phyloP scores from a whole-genome alignment of 352 stramenopile genomes.

The Pythium angustatum region DNA sequence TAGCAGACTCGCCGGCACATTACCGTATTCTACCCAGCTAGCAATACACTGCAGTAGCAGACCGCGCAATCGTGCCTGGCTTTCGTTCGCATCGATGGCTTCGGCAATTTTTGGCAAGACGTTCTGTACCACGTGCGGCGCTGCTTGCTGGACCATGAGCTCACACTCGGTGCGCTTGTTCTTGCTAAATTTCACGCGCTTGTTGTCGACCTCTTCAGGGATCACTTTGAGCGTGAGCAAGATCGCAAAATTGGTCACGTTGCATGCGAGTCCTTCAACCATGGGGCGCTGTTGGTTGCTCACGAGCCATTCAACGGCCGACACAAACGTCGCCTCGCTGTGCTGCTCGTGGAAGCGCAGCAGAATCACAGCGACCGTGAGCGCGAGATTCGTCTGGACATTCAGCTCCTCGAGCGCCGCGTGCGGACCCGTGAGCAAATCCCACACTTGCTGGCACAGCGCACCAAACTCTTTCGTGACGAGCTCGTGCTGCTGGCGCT shows the following conservation, averaged over 20 bases:
- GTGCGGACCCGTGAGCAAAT: constrained; percentile 65
- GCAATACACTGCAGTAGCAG: constrained; percentile 64
- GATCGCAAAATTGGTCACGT: constrained; percentile 73
- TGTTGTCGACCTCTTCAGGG: constrained; percentile 77
- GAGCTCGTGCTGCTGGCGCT: constrained; percentile 52
- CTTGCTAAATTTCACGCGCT: constrained; percentile 79
- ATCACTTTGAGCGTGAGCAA: constrained; percentile 76
- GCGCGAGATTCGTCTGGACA: constrained; percentile 70
- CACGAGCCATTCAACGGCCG: constrained; percentile 75
- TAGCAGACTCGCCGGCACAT: constrained; percentile 49
- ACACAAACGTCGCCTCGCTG: constrained; percentile 47
- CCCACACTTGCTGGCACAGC: constrained; percentile 77
- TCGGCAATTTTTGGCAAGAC: constrained; percentile 60
- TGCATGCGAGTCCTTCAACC: constrained; percentile 39
- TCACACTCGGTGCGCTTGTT: constrained; percentile 62
- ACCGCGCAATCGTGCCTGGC: constrained; percentile 43
- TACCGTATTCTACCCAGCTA: constrained; percentile 78
- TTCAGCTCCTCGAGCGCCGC: constrained; percentile 51
- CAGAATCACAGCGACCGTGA: constrained; percentile 78
- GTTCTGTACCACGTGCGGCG: constrained; percentile 54
- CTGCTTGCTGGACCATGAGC: constrained; percentile 64
- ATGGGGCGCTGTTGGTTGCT: constrained; percentile 62
- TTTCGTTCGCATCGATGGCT: constrained; percentile 56
- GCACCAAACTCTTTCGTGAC: constrained; percentile 60
- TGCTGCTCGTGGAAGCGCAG: constrained; percentile 75